Conservation (phyloP, 345 rosid species). For the Trapa incisa region DNA sequence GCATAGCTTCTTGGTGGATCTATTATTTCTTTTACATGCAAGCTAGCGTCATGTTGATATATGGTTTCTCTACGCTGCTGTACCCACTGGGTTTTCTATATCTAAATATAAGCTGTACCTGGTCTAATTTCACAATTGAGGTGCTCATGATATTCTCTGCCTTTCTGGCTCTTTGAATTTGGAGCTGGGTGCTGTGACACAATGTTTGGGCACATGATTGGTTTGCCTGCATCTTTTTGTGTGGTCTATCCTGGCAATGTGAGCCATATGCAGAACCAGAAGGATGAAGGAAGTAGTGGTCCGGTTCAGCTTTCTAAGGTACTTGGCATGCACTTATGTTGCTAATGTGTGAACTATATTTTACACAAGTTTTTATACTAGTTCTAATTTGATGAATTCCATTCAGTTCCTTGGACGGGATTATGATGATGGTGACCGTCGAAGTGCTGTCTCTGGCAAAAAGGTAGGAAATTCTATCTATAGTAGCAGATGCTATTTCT, state of each 20-base stretch:
- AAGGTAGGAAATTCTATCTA: constrained; percentile 31
- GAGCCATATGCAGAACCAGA: constrained; percentile 71
- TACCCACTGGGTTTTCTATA: background rate
- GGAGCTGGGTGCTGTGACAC: constrained; percentile 95
- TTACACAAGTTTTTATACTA: background rate
- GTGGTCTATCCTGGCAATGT: constrained; percentile 58
- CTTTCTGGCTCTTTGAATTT: constrained; percentile 83
- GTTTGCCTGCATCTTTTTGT: constrained; percentile 47
- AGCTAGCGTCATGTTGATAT: background rate
- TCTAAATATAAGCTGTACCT: background rate
- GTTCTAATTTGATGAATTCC: background rate
- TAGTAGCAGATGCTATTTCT: background rate
- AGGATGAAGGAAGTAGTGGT: constrained; percentile 53
- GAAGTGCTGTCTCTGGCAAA: constrained; percentile 97
- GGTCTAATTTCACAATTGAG: constrained; percentile 18
- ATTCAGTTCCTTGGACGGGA: constrained; percentile 67
- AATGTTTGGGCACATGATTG: constrained; percentile 46
- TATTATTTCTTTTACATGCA: background rate
- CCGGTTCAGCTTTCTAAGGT: constrained; percentile 98
- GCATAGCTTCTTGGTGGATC: background rate
- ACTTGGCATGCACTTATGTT: background rate
- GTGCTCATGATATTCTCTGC: constrained; percentile 62
- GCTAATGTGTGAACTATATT: no score
- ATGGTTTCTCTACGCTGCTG: background rate
- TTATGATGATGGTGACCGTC: constrained; percentile 68